A percentile compares a stretch with the other conserved stretches of the same genome.
These are phyloP conservation scores for Calonectria pseudoturangicola DNA, from an alignment of 2,329 filamentous ascomycete species.

Conservation along the genomic window DNA sequence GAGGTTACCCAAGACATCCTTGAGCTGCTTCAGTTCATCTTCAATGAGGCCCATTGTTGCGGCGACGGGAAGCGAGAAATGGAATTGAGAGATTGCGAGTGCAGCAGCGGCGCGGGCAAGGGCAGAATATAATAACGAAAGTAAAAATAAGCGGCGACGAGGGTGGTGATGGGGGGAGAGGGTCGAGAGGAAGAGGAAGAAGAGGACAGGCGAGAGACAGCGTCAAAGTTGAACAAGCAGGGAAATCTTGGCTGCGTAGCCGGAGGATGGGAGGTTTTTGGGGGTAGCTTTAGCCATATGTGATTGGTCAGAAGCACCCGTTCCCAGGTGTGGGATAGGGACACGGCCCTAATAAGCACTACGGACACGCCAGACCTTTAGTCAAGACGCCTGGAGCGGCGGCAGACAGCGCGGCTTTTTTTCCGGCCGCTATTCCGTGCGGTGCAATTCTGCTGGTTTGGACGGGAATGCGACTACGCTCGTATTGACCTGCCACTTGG, in stretches of 20 bases:
- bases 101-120: constrained; percentile 46
- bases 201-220: constrained; percentile 48
- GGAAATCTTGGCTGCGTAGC: constrained; percentile 57
- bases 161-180: constrained; percentile 41
- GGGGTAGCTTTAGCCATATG: constrained; percentile 49
- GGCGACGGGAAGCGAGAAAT: constrained; percentile 45
- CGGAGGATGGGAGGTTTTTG: constrained; percentile 57
- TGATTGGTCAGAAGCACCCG: constrained; percentile 49
- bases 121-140: constrained; percentile 32
- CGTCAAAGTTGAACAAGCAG: constrained; percentile 47
- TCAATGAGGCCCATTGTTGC: constrained; percentile 90
- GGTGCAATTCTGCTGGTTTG: not conserved
- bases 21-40: constrained; percentile 89
- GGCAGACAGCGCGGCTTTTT: constrained; percentile 46
- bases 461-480: not conserved
- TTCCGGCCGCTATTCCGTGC: constrained; percentile 32
- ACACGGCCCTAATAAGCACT: constrained; percentile 44
- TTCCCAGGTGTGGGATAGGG: constrained; percentile 47
- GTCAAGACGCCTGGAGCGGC: constrained; percentile 8
- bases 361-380: constrained; percentile 41
- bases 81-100: constrained; percentile 44
- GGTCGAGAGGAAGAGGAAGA: constrained; percentile 36
- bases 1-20: constrained; percentile 87
- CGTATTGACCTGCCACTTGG: not conserved
- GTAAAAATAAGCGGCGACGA: constrained; percentile 30